Evolutionary conservation across 176 grass and related monocot genomes (phyloP), one percentile per base, ranked within the genome.

Genomic region (Avena sativa): DNA sequence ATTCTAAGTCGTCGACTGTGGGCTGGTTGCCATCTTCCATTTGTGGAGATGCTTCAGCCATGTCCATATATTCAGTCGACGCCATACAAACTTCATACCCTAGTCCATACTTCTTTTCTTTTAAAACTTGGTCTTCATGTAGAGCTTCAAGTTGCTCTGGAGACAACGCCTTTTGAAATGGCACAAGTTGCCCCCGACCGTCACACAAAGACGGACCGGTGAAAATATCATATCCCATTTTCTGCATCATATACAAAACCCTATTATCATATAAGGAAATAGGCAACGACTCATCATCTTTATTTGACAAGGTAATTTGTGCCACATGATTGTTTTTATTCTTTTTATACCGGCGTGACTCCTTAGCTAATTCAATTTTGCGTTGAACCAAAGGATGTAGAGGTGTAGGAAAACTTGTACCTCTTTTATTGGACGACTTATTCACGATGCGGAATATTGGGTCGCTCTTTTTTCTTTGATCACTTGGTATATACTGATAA

Each of bases 21-120:
- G 40, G 82, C 4, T 59, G 66, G 17, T 83, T 83, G 17, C n/a
- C 68, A 12, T 84, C 70, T 1, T 75, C 71, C 56, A 75, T 84
- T 63, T 84, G 43, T 5, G 71, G 82, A 14, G 40, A 34, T 1
- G 56, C 15, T 16, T 2, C 1, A 0, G 1, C 4, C 12, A 21
- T 16, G 1, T 84, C 55, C 2, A 74, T 7, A 10, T 60, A 28
- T 1, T 64, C 19, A 1, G 4, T 0, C 0, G 57, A 85, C 1
- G 83, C 64, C 83, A 85, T 76, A 3, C 13, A 20, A 0, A 84
- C 83, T 3, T 84, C 40, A 62, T 84, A 74, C 0, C 69, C 69
- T 0, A 83, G 4, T 0, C 4, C 55, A 34, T 64, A 23, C 11
- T 6, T 84, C 3, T 62, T 63, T 38, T 76, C 7, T 17, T 65